These are phyloP conservation scores for Lactarius psammicola DNA, from an alignment of 768 basidiomycete genomes.

Conservation along the genomic window DNA sequence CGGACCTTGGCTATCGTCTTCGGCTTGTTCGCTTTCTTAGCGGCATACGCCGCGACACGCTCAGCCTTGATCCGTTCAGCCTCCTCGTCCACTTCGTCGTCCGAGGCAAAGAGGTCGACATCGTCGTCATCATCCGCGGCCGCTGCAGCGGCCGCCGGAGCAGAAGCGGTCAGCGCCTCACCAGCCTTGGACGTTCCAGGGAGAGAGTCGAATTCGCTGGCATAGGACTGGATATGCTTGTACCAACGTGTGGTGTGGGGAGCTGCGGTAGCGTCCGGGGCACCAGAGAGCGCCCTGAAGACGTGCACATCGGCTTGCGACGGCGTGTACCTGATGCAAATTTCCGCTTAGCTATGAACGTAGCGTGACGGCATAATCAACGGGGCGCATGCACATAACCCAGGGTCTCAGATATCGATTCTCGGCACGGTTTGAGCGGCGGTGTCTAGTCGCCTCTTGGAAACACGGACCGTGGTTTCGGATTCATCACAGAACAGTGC, in stretches of 20 bases:
- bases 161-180: conserved; percentile 62
- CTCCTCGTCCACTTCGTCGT: conserved; percentile 47
- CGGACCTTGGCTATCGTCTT: conserved; percentile 85
- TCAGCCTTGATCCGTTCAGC: conserved; percentile 71
- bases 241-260: conserved; percentile 90
- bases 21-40: conserved; percentile 88
- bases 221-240: conserved; percentile 88
- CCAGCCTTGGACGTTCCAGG: conserved; percentile 84
- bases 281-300: conserved; percentile 73
- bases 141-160: conserved; percentile 36
- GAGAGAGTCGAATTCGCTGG: conserved; percentile 71
- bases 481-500: conserved; percentile 55
- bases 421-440: conserved; percentile 73
- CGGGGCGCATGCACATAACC: conserved; percentile 11
- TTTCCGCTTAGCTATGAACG: conserved; percentile 20
- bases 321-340: conserved; percentile 66
- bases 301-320: conserved; percentile 94
- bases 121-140: conserved; percentile 44
- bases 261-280: conserved; percentile 60
- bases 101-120: conserved; percentile 79
- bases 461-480: conserved; percentile 94
- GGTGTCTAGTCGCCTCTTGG: conserved; percentile 94
- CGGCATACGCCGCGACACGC: conserved; percentile 90
- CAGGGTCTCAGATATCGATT: conserved; percentile 55
- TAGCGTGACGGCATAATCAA: conserved; percentile 8